Evolutionary conservation across 139 green algal genomes (phyloP), one percentile per base, ranked within the genome.

Genomic region (Chlorella sorokiniana): DNA sequence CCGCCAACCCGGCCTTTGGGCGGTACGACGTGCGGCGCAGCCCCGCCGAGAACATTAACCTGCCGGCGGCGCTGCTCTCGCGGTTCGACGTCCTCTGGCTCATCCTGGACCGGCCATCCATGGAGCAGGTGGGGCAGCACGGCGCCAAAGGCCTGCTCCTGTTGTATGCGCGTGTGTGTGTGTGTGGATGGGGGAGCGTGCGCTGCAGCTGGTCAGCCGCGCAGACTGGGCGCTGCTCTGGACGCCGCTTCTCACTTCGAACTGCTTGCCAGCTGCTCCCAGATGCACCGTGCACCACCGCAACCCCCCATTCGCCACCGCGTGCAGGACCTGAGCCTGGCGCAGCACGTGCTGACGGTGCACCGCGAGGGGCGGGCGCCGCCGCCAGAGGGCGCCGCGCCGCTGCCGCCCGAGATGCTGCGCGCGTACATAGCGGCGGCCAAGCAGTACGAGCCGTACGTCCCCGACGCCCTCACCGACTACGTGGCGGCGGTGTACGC

Each of bases 1-100:
- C 97, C 23, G 97, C 97, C 85, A 99, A 99, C 93, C 97, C 97
- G 2, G 95, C 95, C 5, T 99, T 91, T 87, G 96, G 97, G 0
- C 84, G 97, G 27, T 99, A 99, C 86, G 96, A 99, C 89, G 81
- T 91, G 52, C 83, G 89, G 33, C 91, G 94, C 62, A 95, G 92
- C 0, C 97, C 97, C 0, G 88, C 91, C 22, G 97, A 99, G 83
- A 99, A 99, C 92, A 99, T 99, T 88, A 94, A 95, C 86, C 90
- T 99, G 64, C 97, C 97, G 0, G 94, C 96, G 59, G 93, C 94
- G 35, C 90, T 97, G 45, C 88, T 97, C 41, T 96, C 92, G 7
- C 90, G 97, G 42, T 99, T 99, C 84, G 97, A 99, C 88, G 68
- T 99, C 7, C 88, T 99, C 83, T 99, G 95, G 95, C 94, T 99